These are phyloP conservation scores for Umbelopsis ramanniana DNA, from an alignment of 192 early-diverging fungal species.

Conservation along the genomic window DNA sequence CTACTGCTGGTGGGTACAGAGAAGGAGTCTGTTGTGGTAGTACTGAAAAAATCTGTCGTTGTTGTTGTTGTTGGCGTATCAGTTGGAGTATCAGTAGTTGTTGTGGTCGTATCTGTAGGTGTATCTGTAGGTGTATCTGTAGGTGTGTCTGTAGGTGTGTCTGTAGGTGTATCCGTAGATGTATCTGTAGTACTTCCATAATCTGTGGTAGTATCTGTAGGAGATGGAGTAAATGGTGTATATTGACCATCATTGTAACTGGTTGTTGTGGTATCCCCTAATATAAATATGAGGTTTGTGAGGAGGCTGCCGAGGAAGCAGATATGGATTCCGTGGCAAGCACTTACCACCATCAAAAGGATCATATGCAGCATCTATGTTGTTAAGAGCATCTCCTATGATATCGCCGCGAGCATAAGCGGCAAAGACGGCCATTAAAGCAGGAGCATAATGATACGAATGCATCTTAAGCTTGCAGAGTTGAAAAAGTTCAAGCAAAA, in stretches of 20 bases:
- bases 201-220: not conserved
- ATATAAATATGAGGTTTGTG: not conserved
- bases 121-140: constrained; percentile 2
- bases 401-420: constrained; percentile 11
- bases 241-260: not conserved
- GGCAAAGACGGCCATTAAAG: not conserved
- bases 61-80: constrained; percentile 23
- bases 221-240: not conserved
- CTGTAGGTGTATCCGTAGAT: not conserved
- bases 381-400: not conserved
- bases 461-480: not conserved
- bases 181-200: too few relatives aligned
- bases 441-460: constrained; percentile 20
- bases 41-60: not conserved
- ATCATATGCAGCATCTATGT: not conserved
- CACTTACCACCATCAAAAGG: not conserved
- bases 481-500: constrained; percentile 4
- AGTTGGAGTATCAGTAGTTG: constrained; percentile 17
- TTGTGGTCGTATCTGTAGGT: not conserved
- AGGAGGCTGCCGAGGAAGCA: not conserved
- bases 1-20: not conserved
- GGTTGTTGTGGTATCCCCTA: not conserved
- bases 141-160: not conserved
- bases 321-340: not conserved
- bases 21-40: not conserved